Percentiles rank a stretch among this genome's conserved stretches.
These are phyloP conservation scores for Malus sylvestris DNA, from an alignment of 306 rosid species.

Conservation along the genomic window DNA sequence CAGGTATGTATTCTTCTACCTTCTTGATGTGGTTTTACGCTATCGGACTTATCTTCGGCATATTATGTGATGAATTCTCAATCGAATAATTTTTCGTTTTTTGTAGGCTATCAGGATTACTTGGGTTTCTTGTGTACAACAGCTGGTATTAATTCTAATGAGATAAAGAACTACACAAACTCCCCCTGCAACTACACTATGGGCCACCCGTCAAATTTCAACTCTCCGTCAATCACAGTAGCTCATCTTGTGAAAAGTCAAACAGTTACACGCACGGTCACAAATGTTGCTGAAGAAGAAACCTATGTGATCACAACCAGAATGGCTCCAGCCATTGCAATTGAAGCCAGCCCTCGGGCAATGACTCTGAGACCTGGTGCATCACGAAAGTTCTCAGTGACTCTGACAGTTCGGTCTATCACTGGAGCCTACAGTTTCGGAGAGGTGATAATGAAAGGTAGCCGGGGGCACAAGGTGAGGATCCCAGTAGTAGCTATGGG, in stretches of 20 bases:
- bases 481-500: slow-evolving; percentile 88
- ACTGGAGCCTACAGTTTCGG: slow-evolving; percentile 78
- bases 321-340: slow-evolving; percentile 83
- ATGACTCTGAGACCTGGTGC: slow-evolving; percentile 70
- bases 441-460: slow-evolving; percentile 82
- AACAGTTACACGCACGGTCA: slow-evolving; percentile 66
- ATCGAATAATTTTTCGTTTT: neutral
- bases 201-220: slow-evolving; percentile 76
- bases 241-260: slow-evolving; percentile 73
- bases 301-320: slow-evolving; percentile 71
- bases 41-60: neutral
- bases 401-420: slow-evolving; percentile 63
- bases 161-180: slow-evolving; percentile 66
- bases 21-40: neutral
- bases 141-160: slow-evolving; percentile 62
- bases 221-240: slow-evolving; percentile 81
- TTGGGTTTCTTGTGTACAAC: slow-evolving; percentile 95
- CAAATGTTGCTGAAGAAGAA: slow-evolving; percentile 86
- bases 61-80: neutral
- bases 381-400: slow-evolving; percentile 50
- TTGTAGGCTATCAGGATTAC: slow-evolving; percentile 77
- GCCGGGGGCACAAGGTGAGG: slow-evolving; percentile 94
- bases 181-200: slow-evolving; percentile 66
- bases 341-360: slow-evolving; percentile 79
- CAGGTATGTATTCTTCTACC: slow-evolving; percentile 45